These are phyloP conservation scores for Parastagonospora nodorum DNA, from an alignment of 2,329 filamentous ascomycete species.

Conservation along the genomic window DNA sequence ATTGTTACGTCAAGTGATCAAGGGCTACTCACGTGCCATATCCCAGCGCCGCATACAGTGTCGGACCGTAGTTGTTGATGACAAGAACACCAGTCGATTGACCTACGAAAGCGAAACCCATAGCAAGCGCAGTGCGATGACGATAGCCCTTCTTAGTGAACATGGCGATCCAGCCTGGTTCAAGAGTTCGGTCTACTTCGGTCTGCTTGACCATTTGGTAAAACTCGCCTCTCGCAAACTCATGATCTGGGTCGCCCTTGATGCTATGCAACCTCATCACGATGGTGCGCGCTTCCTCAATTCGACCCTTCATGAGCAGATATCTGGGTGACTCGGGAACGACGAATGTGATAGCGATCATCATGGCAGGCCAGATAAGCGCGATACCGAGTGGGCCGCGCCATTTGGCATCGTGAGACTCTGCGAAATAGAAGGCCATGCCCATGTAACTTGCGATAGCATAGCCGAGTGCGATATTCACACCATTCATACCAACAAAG, in stretches of 20 bases:
- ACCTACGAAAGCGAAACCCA: slow-evolving; percentile 28
- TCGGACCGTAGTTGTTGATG: slow-evolving; percentile 32
- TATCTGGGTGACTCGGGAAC: slow-evolving; percentile 49
- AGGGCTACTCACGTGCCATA: slow-evolving; percentile 17
- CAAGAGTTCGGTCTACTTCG: slow-evolving; percentile 22
- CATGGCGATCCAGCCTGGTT: slow-evolving; percentile 23
- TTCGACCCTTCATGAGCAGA: slow-evolving; percentile 20
- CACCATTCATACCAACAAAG: slow-evolving; percentile 31
- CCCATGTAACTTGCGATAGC: slow-evolving; percentile 29
- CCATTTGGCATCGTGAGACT: slow-evolving; percentile 23
- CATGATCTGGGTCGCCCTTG: slow-evolving; percentile 22
- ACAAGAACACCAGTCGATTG: slow-evolving; percentile 29
- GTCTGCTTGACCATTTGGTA: slow-evolving; percentile 35
- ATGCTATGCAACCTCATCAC: slow-evolving; percentile 20
- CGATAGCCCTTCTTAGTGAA: slow-evolving; percentile 28
- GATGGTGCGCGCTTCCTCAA: slow-evolving; percentile 14
- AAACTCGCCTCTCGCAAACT: slow-evolving; percentile 30
- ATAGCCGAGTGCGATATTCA: slow-evolving; percentile 28
- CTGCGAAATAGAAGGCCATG: slow-evolving; percentile 23
- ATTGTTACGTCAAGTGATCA: neutral
- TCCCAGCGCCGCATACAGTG: slow-evolving; percentile 26
- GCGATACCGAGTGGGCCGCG: slow-evolving; percentile 29
- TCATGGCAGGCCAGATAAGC: slow-evolving; percentile 27
- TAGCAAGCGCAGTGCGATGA: slow-evolving; percentile 21
- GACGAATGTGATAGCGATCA: slow-evolving; percentile 24